Evolutionary conservation across 495 filamentous ascomycete species (phyloP), one percentile per base, ranked within the genome.

Genomic region (Penicillium cosmopolitanum): DNA sequence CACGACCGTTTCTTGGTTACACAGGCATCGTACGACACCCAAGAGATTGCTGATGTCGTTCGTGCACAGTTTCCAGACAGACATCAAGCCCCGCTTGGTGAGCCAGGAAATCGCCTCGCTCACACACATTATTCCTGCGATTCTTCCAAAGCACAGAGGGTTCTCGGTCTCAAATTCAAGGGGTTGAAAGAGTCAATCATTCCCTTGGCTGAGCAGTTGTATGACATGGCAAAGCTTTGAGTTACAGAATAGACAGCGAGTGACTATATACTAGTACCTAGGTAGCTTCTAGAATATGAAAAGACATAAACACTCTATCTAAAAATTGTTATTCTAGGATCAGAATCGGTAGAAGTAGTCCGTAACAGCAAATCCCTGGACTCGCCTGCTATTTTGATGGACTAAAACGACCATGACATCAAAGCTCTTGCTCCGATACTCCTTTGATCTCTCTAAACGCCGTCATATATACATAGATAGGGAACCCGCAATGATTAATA

Each of bases 1-100:
- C 72, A 74, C 48, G 67, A 78, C 35, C 66, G 71, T 11, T 71
- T 75, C 55, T 15, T 73, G n/a, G 63, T 77, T 2, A 75, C 73
- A 1, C 58, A 69, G 13, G 61, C 56, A 10, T 60, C 63, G 1
- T 71, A 73, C 55, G 65, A 69, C 50, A 70, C 69, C 1, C 73
- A 76, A 55, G 61, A 73, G 12, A 69, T 73, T 16, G 67, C 68
- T 1, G 68, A 79, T 60, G 61, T 71, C 8, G 60, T 74, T 44
- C 62, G 70, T 16, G 54, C 51, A 13, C 15, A 65, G 19, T 65
- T 77, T 5, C 64, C 70, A 3, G 46, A 69, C 2, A 54, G 48
- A 23, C 46, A 61, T 5, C 57, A 60, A 21, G 59, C 64, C 2
- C 56, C 65, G 0, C 47, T 66, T 13, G 73, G 72, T 31, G 60